phyloP scores from a whole-genome alignment of 2,329 filamentous ascomycete species.

The Colletotrichum graminicola region DNA sequence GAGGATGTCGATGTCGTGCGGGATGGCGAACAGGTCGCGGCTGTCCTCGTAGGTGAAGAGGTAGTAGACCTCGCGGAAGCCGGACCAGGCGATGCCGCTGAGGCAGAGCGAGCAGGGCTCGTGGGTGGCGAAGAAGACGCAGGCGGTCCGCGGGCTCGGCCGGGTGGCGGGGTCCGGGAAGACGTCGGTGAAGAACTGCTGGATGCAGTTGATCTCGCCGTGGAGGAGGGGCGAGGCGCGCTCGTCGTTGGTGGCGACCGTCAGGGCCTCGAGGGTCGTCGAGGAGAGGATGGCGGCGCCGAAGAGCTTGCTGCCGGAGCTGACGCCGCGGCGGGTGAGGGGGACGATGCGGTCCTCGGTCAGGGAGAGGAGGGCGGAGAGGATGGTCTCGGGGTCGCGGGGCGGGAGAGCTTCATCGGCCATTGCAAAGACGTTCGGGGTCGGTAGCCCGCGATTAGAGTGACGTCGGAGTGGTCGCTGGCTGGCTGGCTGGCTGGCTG shows the following conservation, averaged over 20 bases:
- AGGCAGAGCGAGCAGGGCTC: conserved; percentile 71
- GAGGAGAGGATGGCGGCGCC: conserved; percentile 66
- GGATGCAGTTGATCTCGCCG: conserved; percentile 72
- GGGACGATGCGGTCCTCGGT: conserved; percentile 64
- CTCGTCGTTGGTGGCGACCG: conserved; percentile 69
- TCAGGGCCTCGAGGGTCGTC: conserved; percentile 56
- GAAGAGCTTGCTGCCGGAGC: conserved; percentile 67
- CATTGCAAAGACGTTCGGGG: conserved; percentile 33
- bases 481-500: too few species aligned
- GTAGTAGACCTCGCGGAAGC: conserved; percentile 69
- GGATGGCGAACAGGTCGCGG: conserved; percentile 66
- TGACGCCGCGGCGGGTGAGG: conserved; percentile 62
- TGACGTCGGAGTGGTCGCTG: neutral
- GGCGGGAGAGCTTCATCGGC: conserved; percentile 23
- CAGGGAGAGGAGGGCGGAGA: conserved; percentile 56
- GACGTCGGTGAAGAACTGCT: conserved; percentile 63
- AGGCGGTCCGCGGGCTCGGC: conserved; percentile 57
- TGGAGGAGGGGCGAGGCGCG: conserved; percentile 66
- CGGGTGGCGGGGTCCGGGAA: conserved; percentile 52
- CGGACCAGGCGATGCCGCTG: conserved; percentile 69
- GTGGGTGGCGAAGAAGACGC: conserved; percentile 70
- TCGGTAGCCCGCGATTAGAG: neutral
- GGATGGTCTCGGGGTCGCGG: conserved; percentile 46
- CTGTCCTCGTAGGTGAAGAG: conserved; percentile 71
- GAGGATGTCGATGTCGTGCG: conserved; percentile 69